These are phyloP conservation scores for Ophiocordyceps sinensis DNA, from an alignment of 2,329 filamentous ascomycete species.

Conservation along the genomic window DNA sequence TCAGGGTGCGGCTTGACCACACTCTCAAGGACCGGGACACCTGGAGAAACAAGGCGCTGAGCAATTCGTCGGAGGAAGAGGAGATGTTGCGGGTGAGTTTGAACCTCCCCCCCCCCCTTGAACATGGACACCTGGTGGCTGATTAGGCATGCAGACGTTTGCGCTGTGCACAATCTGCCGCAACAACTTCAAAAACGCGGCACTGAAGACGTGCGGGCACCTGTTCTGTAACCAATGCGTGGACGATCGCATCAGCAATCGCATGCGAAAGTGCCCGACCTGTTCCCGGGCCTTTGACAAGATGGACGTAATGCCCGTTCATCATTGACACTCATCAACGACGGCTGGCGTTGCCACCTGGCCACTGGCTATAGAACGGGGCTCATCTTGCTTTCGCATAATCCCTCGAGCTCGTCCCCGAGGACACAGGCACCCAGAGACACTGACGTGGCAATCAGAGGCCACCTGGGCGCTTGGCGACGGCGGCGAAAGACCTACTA, in stretches of 20 bases:
- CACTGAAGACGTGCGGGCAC: conserved; percentile 86
- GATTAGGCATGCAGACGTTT: conserved; percentile 15
- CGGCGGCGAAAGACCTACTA: not conserved
- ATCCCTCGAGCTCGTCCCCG: no score
- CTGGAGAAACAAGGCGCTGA: conserved; percentile 71
- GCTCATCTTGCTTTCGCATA: not conserved
- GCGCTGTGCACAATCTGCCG: conserved; percentile 80
- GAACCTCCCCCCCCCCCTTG: not conserved
- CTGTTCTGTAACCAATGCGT: conserved; percentile 87
- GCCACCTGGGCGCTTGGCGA: not conserved
- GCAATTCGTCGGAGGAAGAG: conserved; percentile 69
- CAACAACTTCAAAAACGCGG: conserved; percentile 85
- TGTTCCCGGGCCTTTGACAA: conserved; percentile 87
- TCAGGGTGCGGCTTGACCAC: conserved; percentile 64
- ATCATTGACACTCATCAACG: conserved; percentile 21
- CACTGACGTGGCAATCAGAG: not conserved
- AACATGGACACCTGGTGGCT: not conserved
- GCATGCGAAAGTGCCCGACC: conserved; percentile 88
- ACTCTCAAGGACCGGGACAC: conserved; percentile 70
- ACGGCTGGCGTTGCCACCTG: not conserved
- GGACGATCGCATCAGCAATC: conserved; percentile 74
- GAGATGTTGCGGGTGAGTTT: conserved; percentile 70
- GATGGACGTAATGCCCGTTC: conserved; percentile 71
- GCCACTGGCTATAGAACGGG: not conserved
- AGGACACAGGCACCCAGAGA: no score